Evolutionary conservation across 1,139 yeast genomes (phyloP), one percentile per base, ranked within the genome.

Genomic region (Candida mesenterica): DNA sequence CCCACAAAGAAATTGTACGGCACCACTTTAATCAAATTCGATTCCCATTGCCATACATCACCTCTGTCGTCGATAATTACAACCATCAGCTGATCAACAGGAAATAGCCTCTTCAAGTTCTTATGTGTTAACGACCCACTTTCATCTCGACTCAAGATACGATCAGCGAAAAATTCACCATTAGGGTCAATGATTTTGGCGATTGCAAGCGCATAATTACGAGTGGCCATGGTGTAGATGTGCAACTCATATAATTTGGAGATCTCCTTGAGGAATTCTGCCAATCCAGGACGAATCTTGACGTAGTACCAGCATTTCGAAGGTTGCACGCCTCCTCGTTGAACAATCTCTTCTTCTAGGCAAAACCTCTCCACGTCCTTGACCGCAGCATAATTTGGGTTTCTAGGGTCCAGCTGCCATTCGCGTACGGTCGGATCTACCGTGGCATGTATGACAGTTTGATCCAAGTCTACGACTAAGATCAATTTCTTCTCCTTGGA

Each of bases 11-110:
- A 94, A 55, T 88, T 95, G 57, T 88, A 92, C 0, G 98, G 98
- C 2, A 89, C 85, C 7, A 92, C 98, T 57, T 90, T 88, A 41
- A 92, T 79, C 46, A 92, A 68, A 56, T 92, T 90, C 17, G 85
- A 82, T 46, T 89, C 87, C 98, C 98, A 92, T 54, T 86, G 88
- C 99, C 99, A 92, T 8, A 92, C 98, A 58, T 92, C 99, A 4
- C 97, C 98, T 57, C 99, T 76, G 57, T 92, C 99, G 59, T 92
- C 99, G 42, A 92, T 92, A 31, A 92, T 83, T 3, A 88, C 95
- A 30, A 92, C 98, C 96, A 92, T 86, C 12, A 95, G 82, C 25
- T 95, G 95, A 45, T 92, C 96, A 3, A 92, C 95, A 0, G 98
- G 99, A 54, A 94, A 94, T 34, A 94, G 66, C 42, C 98, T 69